These are phyloP conservation scores for Dacryopinax spathularia DNA, from an alignment of 768 basidiomycete species.

Conservation along the genomic window DNA sequence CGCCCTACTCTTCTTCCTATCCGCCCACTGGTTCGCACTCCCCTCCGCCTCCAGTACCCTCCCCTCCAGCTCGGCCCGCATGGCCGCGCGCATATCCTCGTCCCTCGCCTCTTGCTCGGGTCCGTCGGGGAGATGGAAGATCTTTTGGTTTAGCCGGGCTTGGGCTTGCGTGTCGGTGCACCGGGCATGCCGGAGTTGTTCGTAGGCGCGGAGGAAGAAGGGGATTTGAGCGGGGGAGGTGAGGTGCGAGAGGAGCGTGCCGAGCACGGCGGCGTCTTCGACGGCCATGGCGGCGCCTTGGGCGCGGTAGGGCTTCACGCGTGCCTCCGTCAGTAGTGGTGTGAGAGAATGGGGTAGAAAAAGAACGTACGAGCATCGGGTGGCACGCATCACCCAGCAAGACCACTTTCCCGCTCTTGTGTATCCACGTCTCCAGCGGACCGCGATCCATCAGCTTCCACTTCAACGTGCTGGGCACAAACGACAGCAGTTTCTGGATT, in stretches of 20 bases:
- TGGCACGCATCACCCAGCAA: slow-evolving; percentile 45
- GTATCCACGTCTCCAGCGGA: slow-evolving; percentile 38
- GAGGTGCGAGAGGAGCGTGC: slow-evolving; percentile 37
- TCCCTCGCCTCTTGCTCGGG: slow-evolving; percentile 40
- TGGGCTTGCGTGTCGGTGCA: slow-evolving; percentile 36
- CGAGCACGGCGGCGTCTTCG: slow-evolving; percentile 35
- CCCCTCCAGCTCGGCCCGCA: slow-evolving; percentile 20
- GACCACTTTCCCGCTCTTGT: slow-evolving; percentile 30
- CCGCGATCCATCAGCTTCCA: slow-evolving; percentile 38
- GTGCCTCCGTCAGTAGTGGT: background rate
- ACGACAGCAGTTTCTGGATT: slow-evolving; percentile 32
- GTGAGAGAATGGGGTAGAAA: background rate
- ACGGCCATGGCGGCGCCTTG: slow-evolving; percentile 39
- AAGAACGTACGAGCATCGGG: slow-evolving; percentile 31
- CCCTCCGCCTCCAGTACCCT: slow-evolving; percentile 18
- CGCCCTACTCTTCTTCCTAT: slow-evolving; percentile 32
- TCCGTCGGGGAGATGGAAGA: slow-evolving; percentile 45
- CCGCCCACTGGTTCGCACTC: slow-evolving; percentile 46
- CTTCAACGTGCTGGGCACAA: slow-evolving; percentile 34
- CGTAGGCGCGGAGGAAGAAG: slow-evolving; percentile 37
- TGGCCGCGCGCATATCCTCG: slow-evolving; percentile 35
- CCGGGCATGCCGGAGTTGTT: slow-evolving; percentile 37
- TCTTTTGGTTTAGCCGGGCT: slow-evolving; percentile 37
- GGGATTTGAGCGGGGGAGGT: slow-evolving; percentile 30
- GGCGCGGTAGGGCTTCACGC: slow-evolving; percentile 33